Evolutionary conservation across 768 basidiomycete genomes (phyloP).

Genomic region (Coprinopsis sp.): DNA sequence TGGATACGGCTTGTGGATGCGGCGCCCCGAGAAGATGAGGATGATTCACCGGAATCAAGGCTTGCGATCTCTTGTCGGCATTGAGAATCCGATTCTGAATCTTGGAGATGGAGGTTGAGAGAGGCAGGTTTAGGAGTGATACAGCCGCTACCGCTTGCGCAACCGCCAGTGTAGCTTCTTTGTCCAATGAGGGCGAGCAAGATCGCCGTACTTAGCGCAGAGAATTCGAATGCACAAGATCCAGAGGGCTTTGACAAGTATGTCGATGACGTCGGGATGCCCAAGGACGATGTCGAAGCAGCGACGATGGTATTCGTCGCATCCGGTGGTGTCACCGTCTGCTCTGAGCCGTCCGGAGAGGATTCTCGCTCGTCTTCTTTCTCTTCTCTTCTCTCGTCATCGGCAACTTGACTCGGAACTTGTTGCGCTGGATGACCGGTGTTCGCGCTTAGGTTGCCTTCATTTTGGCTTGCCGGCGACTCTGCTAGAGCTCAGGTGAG

Average conservation of each 20-base stretch:
- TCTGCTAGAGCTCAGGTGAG: too few species aligned
- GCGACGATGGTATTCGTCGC: constrained; percentile 3
- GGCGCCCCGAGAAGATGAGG: too few species aligned
- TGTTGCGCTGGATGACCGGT: too few species aligned
- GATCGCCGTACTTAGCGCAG: constrained; percentile 2
- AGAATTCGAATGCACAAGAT: neutral
- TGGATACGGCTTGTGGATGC: too few species aligned
- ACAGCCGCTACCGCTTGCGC: neutral
- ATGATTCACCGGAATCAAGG: too few species aligned
- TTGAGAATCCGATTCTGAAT: too few species aligned
- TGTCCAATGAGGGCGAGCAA: neutral
- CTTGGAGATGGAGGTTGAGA: too few species aligned
- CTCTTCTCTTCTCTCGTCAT: neutral
- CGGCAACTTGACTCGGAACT: neutral
- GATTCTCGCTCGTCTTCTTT: constrained; percentile 1
- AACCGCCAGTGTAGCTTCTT: neutral
- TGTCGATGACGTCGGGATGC: constrained; percentile 11
- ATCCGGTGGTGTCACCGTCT: constrained; percentile 4
- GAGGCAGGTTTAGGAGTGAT: neutral
- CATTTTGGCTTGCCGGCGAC: too few species aligned
- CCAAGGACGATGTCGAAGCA: constrained; percentile 3
- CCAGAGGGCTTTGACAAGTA: neutral
- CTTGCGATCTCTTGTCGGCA: too few species aligned
- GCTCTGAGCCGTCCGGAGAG: constrained; percentile 10
- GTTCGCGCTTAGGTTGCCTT: too few species aligned